Percentiles rank a stretch among this genome's conserved stretches.
These are phyloP conservation scores for Candida freyschussii DNA, from an alignment of 1,139 yeast species.

Conservation along the genomic window DNA sequence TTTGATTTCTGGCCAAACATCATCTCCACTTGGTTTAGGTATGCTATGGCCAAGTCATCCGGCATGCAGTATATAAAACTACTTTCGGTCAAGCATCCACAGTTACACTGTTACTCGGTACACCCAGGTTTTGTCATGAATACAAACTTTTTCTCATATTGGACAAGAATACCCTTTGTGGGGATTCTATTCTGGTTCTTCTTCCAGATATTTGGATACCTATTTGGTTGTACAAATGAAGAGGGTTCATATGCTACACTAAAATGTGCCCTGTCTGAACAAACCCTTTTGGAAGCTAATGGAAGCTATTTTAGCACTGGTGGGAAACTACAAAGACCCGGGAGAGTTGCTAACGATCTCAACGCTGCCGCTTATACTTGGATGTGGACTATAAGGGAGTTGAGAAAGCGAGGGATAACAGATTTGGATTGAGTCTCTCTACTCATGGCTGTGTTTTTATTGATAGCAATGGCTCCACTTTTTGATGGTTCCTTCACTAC, in stretches of 20 bases:
- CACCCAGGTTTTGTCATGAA: slow-evolving; percentile 88
- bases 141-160: slow-evolving; percentile 67
- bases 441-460: too few relatives aligned
- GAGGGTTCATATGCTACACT: slow-evolving; percentile 68
- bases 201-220: slow-evolving; percentile 60
- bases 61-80: slow-evolving; percentile 71
- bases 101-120: slow-evolving; percentile 58
- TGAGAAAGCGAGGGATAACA: slow-evolving; percentile 57
- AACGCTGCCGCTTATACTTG: slow-evolving; percentile 68
- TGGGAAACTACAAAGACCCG: slow-evolving; percentile 52
- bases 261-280: slow-evolving; percentile 56
- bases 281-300: slow-evolving; percentile 44
- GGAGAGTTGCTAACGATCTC: slow-evolving; percentile 53
- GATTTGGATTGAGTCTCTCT: too few relatives aligned
- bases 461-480: too few relatives aligned
- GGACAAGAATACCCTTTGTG: slow-evolving; percentile 72
- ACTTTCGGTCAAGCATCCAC: slow-evolving; percentile 63
- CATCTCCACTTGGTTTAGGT: slow-evolving; percentile 73
- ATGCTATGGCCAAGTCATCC: slow-evolving; percentile 75
- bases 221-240: slow-evolving; percentile 68
- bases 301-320: slow-evolving; percentile 66
- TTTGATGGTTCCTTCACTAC: too few relatives aligned
- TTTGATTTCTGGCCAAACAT: slow-evolving; percentile 61
- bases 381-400: slow-evolving; percentile 74
- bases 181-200: slow-evolving; percentile 68